phyloP scores from a whole-genome alignment of 2,329 filamentous ascomycete genomes.

The Aureobasidium sp. region DNA sequence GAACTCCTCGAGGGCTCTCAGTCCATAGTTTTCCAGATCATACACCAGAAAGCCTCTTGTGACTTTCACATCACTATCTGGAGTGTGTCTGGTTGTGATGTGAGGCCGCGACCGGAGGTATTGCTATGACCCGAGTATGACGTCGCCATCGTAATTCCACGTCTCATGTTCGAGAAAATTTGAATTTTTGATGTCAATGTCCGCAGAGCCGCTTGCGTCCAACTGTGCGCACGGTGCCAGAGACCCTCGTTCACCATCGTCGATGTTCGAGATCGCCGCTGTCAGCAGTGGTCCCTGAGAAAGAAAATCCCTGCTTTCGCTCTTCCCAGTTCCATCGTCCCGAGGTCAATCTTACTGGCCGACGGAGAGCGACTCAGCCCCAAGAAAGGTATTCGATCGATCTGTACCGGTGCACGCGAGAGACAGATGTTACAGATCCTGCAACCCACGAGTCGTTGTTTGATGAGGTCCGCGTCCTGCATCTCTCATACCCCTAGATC shows the following conservation, averaged over 20 bases:
- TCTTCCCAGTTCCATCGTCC: neutral
- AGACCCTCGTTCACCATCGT: neutral
- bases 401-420: neutral
- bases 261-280: slow-evolving; percentile 7
- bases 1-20: neutral
- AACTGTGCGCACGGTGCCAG: slow-evolving; percentile 5
- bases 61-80: neutral
- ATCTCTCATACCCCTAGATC: neutral
- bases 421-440: neutral
- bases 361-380: neutral
- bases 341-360: slow-evolving; percentile 6
- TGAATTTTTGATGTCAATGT: neutral
- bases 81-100: neutral
- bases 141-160: neutral
- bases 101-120: neutral
- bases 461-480: neutral
- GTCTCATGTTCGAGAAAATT: slow-evolving; percentile 3
- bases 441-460: neutral
- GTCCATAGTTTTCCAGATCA: too few species aligned
- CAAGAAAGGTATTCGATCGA: neutral
- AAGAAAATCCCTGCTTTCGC: slow-evolving; percentile 1
- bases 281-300: slow-evolving; percentile 6
- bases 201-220: slow-evolving; percentile 9
- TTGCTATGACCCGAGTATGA: neutral
- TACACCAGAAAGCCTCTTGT: neutral